These are phyloP conservation scores for Fraxinus paxiana DNA, from an alignment of 305 asterid species.

Conservation along the genomic window DNA sequence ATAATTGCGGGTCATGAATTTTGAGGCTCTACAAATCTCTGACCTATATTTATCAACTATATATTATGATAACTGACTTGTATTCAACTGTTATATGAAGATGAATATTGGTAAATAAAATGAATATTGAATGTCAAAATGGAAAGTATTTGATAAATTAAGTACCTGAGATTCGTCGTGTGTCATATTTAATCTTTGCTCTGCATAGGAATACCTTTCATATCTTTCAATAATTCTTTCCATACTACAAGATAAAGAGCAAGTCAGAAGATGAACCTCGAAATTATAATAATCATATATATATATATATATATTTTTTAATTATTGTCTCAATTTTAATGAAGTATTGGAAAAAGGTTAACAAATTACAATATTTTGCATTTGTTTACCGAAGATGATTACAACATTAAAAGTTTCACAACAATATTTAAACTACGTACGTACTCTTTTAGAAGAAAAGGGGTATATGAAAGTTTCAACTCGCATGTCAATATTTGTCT, in stretches of 20 bases:
- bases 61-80: background rate
- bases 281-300: background rate
- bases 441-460: background rate
- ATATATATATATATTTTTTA: background rate
- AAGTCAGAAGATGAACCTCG: background rate
- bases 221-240: slow-evolving; percentile 63
- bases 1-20: background rate
- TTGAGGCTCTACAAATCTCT: background rate
- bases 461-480: background rate
- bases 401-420: background rate
- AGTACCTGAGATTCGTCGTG: slow-evolving; percentile 43
- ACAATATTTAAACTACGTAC: background rate
- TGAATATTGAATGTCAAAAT: background rate
- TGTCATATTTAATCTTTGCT: slow-evolving; percentile 26
- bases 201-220: slow-evolving; percentile 47
- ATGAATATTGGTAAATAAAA: background rate
- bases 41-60: background rate
- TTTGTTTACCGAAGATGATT: background rate
- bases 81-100: background rate
- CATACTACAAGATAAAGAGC: slow-evolving; percentile 44
- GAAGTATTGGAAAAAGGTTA: background rate
- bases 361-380: background rate
- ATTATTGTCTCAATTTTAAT: background rate
- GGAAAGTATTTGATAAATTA: background rate
- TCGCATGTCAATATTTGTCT: background rate